Conservation (phyloP, 2,329 filamentous ascomycete species). For the Phialophora chinensis region DNA sequence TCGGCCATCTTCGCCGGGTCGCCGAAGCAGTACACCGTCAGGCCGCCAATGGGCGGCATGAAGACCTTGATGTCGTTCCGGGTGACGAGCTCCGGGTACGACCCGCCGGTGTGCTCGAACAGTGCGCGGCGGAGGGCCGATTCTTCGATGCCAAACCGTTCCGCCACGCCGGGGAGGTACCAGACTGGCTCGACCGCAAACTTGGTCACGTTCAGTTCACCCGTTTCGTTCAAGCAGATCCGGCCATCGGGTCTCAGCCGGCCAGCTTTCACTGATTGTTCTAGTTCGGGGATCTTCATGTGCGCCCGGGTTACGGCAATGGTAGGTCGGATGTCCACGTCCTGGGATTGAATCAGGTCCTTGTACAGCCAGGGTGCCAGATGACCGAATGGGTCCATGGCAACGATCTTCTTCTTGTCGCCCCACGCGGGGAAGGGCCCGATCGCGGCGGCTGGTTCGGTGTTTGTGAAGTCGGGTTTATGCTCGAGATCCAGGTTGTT, state of each 20-base stretch:
- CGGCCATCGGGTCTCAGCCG: constrained; percentile 81
- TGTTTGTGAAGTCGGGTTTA: constrained; percentile 79
- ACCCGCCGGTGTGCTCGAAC: constrained; percentile 95
- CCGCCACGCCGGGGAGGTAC: constrained; percentile 86
- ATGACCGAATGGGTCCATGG: constrained; percentile 95
- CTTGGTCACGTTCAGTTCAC: constrained; percentile 93
- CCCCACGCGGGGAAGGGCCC: constrained; percentile 90
- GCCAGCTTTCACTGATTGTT: constrained; percentile 81
- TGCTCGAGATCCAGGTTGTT: constrained; percentile 86
- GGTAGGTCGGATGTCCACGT: constrained; percentile 84
- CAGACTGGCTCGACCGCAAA: constrained; percentile 94
- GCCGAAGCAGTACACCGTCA: constrained; percentile 97
- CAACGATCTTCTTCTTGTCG: constrained; percentile 91
- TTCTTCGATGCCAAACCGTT: constrained; percentile 94
- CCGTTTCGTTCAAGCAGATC: constrained; percentile 82
- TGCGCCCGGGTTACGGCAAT: constrained; percentile 92
- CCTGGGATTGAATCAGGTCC: constrained; percentile 76
- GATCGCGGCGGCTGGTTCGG: constrained; percentile 87
- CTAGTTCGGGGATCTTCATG: constrained; percentile 95
- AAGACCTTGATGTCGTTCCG: constrained; percentile 94
- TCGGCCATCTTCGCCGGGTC: constrained; percentile 94
- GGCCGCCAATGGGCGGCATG: constrained; percentile 89
- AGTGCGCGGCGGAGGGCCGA: constrained; percentile 81
- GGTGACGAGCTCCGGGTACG: constrained; percentile 95
- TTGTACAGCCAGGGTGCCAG: constrained; percentile 83